A percentile compares a stretch with the other conserved stretches of the same genome.
phyloP scores from a whole-genome alignment of 2,329 filamentous ascomycete genomes.

The Ascochyta lentis region DNA sequence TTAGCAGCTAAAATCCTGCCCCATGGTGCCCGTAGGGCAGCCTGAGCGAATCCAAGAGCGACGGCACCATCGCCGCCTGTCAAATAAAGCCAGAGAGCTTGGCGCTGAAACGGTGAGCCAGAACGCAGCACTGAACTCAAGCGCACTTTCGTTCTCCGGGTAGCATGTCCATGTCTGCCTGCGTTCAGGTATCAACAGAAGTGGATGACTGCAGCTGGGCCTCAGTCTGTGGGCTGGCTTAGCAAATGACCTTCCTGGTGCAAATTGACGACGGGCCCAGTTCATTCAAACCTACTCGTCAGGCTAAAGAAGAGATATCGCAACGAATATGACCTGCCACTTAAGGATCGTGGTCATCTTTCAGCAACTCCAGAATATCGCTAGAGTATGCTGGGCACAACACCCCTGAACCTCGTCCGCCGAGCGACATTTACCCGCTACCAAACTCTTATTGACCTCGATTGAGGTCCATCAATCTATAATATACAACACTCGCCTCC shows the following conservation, averaged over 20 bases:
- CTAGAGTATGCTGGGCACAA: neutral
- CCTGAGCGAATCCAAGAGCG: too few species aligned
- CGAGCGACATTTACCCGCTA: constrained; percentile 10
- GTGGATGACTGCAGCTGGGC: too few species aligned
- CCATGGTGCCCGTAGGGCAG: too few species aligned
- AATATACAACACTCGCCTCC: constrained; percentile 15
- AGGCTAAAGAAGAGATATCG: neutral
- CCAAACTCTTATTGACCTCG: constrained; percentile 19
- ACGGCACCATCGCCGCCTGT: too few species aligned
- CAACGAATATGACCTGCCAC: neutral
- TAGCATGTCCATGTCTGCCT: too few species aligned
- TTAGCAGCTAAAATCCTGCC: too few species aligned
- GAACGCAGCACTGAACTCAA: too few species aligned
- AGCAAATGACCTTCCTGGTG: neutral
- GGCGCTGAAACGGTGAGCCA: too few species aligned
- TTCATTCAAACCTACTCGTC: neutral
- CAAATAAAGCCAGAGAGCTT: too few species aligned
- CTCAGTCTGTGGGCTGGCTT: too few species aligned
- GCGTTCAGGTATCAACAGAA: too few species aligned
- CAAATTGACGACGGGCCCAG: neutral
- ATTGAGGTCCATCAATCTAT: constrained; percentile 26
- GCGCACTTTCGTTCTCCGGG: too few species aligned
- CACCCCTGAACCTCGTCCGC: constrained; percentile 9
- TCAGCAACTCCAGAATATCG: constrained; percentile 1
- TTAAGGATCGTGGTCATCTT: neutral